Evolutionary conservation across 1,139 yeast species (phyloP), one percentile per base, ranked within the genome.

Genomic region (Hansenula anomala): DNA sequence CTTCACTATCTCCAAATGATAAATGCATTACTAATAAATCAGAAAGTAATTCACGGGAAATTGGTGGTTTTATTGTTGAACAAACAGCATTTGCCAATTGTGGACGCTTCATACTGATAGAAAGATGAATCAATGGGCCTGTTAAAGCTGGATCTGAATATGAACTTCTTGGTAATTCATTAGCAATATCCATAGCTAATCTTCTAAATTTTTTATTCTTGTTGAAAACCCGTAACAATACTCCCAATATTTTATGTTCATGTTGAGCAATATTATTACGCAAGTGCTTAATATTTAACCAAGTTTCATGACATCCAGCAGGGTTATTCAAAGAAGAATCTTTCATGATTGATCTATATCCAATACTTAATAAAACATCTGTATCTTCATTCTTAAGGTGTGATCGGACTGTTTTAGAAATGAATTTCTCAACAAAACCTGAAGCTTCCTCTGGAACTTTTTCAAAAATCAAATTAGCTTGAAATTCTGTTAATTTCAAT

Each of bases 11-110:
- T 6, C 64, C 61, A 30, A 67, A 58, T 12, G 54, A 48, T 30
- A 73, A 47, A 41, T 70, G 69, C 40, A 71, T 54, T 22, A 61
- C 47, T 15, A 74, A 48, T 28, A 74, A 47, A 1, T 70, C 59
- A 2, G 66, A 57, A 11, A 73, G 44, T 5, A 57, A 32, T 26
- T 46, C 46, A 31, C 56, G 63, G 54, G 52, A 52, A 34, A 46
- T 47, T 3, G 47, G 52, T 19, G 39, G 36, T 30, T 51, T 45
- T 17, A 57, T 47, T 17, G 62, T 55, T 8, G 52, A 41, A 44
- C 66, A 55, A 2, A 67, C 37, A 16, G 54, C 44, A 19, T 58
- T 50, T 7, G 66, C 61, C 11, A 60, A 37, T 6, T 51, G 36
- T 8, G 58, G 45, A 39, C 65, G 53, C 9, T 48, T 43, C 0